Conservation (phyloP, 2,329 filamentous ascomycete genomes). For the Aspergillus niger region DNA sequence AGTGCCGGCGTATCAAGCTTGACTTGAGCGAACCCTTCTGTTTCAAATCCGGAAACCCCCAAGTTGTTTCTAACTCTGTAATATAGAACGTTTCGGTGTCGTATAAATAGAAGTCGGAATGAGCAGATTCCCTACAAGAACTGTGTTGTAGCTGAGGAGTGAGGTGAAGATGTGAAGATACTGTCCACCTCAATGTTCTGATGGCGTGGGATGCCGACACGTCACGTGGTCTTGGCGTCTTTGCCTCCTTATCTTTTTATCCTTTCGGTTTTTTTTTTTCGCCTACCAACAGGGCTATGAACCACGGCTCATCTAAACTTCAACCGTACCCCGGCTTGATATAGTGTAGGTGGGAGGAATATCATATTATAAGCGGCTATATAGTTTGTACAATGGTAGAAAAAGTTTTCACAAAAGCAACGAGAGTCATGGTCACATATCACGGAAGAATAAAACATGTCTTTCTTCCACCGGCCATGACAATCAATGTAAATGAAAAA, state of each 20-base stretch:
- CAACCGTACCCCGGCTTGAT: too few relatives aligned
- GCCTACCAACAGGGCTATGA: neutral
- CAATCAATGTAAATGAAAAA: slow-evolving; percentile 12
- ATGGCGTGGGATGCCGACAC: slow-evolving; percentile 2
- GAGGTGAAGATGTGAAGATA: slow-evolving; percentile 12
- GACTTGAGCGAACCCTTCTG: slow-evolving; percentile 40
- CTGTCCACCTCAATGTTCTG: neutral
- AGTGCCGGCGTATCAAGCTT: slow-evolving; percentile 26
- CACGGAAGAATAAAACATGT: neutral
- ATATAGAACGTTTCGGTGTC: neutral
- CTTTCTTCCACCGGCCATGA: neutral
- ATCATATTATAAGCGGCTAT: slow-evolving; percentile 29
- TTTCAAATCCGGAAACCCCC: slow-evolving; percentile 19
- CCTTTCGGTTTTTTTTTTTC: slow-evolving; percentile 3
- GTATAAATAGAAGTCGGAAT: neutral
- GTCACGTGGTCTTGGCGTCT: slow-evolving; percentile 22
- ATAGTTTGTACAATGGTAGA: slow-evolving; percentile 18
- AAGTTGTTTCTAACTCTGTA: slow-evolving; percentile 9
- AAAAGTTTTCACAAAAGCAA: neutral
- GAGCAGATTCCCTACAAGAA: neutral
- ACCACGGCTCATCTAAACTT: neutral
- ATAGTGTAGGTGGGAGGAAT: neutral
- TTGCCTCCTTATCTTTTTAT: slow-evolving; percentile 12
- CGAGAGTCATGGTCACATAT: slow-evolving; percentile 5
- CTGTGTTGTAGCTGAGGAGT: slow-evolving; percentile 5